phyloP scores from a whole-genome alignment of 2,329 filamentous ascomycete genomes.

The Pseudogymnoascus sp. region DNA sequence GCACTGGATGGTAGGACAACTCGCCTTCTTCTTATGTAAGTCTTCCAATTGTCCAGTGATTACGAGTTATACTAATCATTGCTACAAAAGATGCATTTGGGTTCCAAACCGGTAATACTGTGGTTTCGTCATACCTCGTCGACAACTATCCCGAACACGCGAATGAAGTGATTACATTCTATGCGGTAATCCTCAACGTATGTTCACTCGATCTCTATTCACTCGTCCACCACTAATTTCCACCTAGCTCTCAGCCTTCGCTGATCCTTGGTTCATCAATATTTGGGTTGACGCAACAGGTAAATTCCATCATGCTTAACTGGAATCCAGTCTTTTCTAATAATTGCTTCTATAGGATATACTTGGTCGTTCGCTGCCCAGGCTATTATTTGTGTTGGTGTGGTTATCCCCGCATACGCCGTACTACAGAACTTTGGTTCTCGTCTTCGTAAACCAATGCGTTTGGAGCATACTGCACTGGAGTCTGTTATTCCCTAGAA shows the following conservation, averaged over 20 bases:
- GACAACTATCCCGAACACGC: conserved; percentile 47
- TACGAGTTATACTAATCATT: conserved; percentile 5
- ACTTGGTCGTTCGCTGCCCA: conserved; percentile 26
- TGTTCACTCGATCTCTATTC: conserved; percentile 31
- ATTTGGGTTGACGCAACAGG: conserved; percentile 21
- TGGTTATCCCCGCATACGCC: conserved; percentile 20
- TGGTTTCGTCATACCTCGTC: conserved; percentile 43
- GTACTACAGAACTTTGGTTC: conserved; percentile 21
- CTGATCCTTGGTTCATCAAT: conserved; percentile 24
- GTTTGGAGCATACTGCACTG: neutral
- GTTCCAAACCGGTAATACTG: conserved; percentile 48
- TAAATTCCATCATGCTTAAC: neutral
- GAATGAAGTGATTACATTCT: conserved; percentile 46
- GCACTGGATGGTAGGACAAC: conserved; percentile 49
- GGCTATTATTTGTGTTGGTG: conserved; percentile 24
- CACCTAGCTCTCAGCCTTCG: conserved; percentile 15
- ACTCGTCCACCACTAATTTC: conserved; percentile 18
- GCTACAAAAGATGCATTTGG: conserved; percentile 38
- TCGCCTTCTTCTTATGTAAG: conserved; percentile 46
- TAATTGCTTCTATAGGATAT: conserved; percentile 14
- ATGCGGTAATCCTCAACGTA: conserved; percentile 44
- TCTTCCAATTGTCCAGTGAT: conserved; percentile 7
- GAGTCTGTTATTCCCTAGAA: neutral
- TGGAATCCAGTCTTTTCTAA: neutral
- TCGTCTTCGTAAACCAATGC: conserved; percentile 15